Percentiles rank a stretch among this genome's conserved stretches.
Conservation (phyloP, 805 yeast species). For the Yamadazyma paraphyllophila region DNA sequence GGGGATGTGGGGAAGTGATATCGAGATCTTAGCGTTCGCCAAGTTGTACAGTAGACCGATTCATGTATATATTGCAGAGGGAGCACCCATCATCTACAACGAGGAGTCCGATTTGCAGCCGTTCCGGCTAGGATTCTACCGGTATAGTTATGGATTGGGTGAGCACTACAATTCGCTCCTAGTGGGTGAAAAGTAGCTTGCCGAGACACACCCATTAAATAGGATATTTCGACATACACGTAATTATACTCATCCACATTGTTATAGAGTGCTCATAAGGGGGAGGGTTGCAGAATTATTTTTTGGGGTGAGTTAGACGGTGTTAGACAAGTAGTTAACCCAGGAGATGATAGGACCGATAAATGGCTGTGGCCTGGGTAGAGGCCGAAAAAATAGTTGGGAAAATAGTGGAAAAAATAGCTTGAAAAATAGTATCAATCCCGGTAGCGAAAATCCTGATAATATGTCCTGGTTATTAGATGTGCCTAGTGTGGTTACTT, state of each 20-base stretch:
- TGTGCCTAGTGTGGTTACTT: neutral
- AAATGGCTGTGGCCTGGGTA: no score
- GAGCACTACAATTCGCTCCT: slow-evolving; percentile 85
- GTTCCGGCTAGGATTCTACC: slow-evolving; percentile 75
- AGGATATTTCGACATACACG: no score
- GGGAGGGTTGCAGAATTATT: no score
- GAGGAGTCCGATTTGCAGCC: slow-evolving; percentile 51
- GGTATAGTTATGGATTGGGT: slow-evolving; percentile 84
- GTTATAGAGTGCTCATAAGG: no score
- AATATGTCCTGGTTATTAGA: no score
- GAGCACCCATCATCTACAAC: slow-evolving; percentile 62
- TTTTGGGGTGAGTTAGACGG: no score
- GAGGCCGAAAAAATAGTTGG: neutral
- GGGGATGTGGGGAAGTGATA: slow-evolving; percentile 96
- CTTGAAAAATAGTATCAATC: no score
- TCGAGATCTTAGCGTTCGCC: slow-evolving; percentile 83
- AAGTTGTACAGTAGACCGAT: slow-evolving; percentile 70
- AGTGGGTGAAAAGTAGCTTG: slow-evolving; percentile 7
- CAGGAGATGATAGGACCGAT: no score
- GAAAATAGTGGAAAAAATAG: neutral
- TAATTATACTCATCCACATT: no score
- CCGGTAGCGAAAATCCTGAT: no score
- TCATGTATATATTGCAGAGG: slow-evolving; percentile 75
- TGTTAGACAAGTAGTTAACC: no score
- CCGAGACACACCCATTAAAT: no score